Conservation (phyloP, 805 yeast genomes). For the Kodamaea laetipori region DNA sequence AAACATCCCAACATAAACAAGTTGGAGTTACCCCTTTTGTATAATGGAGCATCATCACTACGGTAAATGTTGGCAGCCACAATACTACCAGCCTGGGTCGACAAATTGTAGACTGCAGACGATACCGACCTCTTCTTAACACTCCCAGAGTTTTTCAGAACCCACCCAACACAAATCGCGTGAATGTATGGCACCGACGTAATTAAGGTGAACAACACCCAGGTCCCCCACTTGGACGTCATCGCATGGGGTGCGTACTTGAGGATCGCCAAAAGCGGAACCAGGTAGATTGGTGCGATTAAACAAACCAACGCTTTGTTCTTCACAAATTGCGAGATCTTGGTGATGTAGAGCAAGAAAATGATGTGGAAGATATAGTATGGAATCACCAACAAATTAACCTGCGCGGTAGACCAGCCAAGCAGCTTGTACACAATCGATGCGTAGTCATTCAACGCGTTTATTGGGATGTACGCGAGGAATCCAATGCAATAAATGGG, state of each 20-base stretch:
- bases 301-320: conserved; percentile 19
- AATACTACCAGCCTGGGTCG: conserved; percentile 60
- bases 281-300: conserved; percentile 21
- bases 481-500: conserved; percentile 29
- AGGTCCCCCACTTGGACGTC: conserved; percentile 45
- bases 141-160: conserved; percentile 61
- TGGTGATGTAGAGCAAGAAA: conserved; percentile 23
- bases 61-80: conserved; percentile 59
- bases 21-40: conserved; percentile 55
- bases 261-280: conserved; percentile 25
- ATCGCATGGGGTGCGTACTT: conserved; percentile 47
- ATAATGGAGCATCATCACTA: conserved; percentile 58
- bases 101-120: conserved; percentile 66
- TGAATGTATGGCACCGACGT: conserved; percentile 52
- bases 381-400: conserved; percentile 57
- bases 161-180: conserved; percentile 61
- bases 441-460: conserved; percentile 18
- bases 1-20: conserved; percentile 8
- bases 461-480: conserved; percentile 22
- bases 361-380: conserved; percentile 31
- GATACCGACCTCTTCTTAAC: conserved; percentile 64
- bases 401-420: conserved; percentile 55
- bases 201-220: conserved; percentile 37
- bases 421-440: conserved; percentile 23
- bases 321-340: conserved; percentile 26